Conservation (phyloP, 805 yeast species). For the Barnettozyma salicaria region DNA sequence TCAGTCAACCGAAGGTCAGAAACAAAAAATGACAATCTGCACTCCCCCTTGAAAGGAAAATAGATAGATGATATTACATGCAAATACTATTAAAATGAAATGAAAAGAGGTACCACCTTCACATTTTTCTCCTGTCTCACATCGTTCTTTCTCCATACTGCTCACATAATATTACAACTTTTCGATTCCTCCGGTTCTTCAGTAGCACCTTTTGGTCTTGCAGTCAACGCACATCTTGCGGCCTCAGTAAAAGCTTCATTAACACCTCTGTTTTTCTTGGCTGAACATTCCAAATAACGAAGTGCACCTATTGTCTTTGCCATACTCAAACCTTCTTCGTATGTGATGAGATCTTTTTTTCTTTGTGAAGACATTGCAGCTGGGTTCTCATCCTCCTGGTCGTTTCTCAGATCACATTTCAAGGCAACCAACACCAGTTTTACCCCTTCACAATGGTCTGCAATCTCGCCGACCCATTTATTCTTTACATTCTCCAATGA, state of each 20-base stretch:
- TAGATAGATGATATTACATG: too few species aligned
- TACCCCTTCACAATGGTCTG: conserved; percentile 96
- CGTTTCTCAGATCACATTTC: conserved; percentile 84
- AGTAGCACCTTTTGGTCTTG: conserved; percentile 72
- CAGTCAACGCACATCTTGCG: conserved; percentile 91
- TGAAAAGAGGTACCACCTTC: not conserved
- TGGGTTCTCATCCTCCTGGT: conserved; percentile 45
- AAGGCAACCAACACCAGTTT: conserved; percentile 89
- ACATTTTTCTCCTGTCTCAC: too few species aligned
- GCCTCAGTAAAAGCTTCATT: conserved; percentile 99
- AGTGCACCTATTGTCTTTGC: conserved; percentile 93
- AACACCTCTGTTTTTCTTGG: conserved; percentile 95
- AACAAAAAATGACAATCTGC: too few species aligned
- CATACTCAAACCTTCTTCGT: conserved; percentile 89
- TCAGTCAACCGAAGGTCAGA: too few species aligned
- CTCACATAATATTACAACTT: conserved; percentile 38
- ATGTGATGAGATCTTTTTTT: conserved; percentile 53
- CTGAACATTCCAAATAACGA: conserved; percentile 93
- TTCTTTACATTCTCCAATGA: conserved; percentile 91
- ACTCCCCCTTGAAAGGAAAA: too few species aligned
- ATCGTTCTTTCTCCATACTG: too few species aligned
- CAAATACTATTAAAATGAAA: too few species aligned
- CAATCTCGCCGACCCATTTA: conserved; percentile 95
- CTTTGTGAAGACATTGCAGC: conserved; percentile 27
- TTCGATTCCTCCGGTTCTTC: conserved; percentile 34